These are phyloP conservation scores for Pseudomassariella vexata DNA, from an alignment of 2,329 filamentous ascomycete species.

Conservation along the genomic window DNA sequence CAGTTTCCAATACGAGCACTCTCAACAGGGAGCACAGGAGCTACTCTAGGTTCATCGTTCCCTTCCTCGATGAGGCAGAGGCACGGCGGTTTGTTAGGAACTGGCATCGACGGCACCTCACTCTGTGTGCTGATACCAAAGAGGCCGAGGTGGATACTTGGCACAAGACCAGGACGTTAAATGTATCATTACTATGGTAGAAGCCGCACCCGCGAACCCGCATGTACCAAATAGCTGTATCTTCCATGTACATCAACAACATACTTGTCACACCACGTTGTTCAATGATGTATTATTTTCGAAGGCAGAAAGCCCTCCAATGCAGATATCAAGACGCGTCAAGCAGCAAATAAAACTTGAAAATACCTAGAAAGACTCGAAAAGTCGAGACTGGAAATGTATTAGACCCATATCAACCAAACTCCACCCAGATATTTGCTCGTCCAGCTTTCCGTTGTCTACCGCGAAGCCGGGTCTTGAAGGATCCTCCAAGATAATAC, in stretches of 20 bases:
- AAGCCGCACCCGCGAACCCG: too few relatives aligned
- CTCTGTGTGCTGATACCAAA: conserved; percentile 12
- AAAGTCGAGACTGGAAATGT: conserved; percentile 15
- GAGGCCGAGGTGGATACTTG: conserved; percentile 12
- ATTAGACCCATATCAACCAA: conserved; percentile 40
- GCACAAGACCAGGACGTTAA: conserved; percentile 21
- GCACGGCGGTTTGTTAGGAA: conserved; percentile 43
- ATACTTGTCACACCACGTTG: too few relatives aligned
- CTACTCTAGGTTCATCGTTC: conserved; percentile 44
- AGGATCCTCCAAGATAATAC: background rate
- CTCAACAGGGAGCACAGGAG: conserved; percentile 30
- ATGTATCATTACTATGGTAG: conserved; percentile 23
- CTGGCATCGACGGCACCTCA: conserved; percentile 35
- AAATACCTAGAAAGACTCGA: conserved; percentile 3
- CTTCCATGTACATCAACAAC: too few relatives aligned
- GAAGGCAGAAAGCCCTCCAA: too few relatives aligned
- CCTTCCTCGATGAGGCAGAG: conserved; percentile 48
- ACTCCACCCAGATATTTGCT: conserved; percentile 42
- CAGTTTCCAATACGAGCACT: conserved; percentile 9
- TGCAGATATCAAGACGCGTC: too few relatives aligned
- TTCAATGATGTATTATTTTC: too few relatives aligned
- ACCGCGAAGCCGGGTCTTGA: background rate
- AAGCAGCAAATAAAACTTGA: too few relatives aligned
- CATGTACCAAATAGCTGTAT: too few relatives aligned
- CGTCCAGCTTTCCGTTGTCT: conserved; percentile 10